Evolutionary conservation across 495 filamentous ascomycete genomes (phyloP), one percentile per base, ranked within the genome.

Genomic region (Xylaria flabelliformis): DNA sequence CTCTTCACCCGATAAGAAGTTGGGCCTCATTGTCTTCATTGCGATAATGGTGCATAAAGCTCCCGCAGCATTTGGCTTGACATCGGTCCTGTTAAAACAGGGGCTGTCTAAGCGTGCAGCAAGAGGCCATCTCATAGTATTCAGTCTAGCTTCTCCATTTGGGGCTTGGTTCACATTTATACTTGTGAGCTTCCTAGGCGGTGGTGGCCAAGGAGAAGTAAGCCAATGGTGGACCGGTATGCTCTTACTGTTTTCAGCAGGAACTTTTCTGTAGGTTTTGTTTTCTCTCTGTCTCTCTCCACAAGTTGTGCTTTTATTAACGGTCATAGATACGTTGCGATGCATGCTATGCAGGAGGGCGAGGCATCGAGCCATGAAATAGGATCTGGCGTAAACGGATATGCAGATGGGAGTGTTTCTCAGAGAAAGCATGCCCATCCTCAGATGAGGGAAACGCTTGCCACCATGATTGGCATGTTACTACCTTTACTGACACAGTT

Each of bases 41-140:
- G 96, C 96, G 6, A 97, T 99, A 70, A 95, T 99, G 92, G 87
- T 98, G 2, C 96, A 99, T 77, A 99, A 99, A 81, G 95, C 94
- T 0, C 96, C 96, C 0, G 97, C 96, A 0, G 96, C 96, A 0
- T 99, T 99, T 80, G 97, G 96, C 3, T 83, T 99, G 24, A 97
- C 95, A 0, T 93, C 93, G 13, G 88, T 98, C 7, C 82, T 99
- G 55, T 82, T 99, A 39, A 94, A 95, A 80, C 93, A 97, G 74
- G 94, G 94, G 0, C 83, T 97, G 9, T 91, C 91, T 10, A 98
- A 95, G 81, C 90, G 95, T 51, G 90, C 91, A 19, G 93, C 95
- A 4, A 86, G 96, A 64, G 90, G 91, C 2, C 97, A 98, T 80
- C 82, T 99, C 48, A 85, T 97, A 62, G 85, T 98, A 19, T 99